Percentiles rank a stretch among this genome's conserved stretches.
phyloP scores from a whole-genome alignment of 2,329 filamentous ascomycete species.

The Pseudogymnoascus sp. region DNA sequence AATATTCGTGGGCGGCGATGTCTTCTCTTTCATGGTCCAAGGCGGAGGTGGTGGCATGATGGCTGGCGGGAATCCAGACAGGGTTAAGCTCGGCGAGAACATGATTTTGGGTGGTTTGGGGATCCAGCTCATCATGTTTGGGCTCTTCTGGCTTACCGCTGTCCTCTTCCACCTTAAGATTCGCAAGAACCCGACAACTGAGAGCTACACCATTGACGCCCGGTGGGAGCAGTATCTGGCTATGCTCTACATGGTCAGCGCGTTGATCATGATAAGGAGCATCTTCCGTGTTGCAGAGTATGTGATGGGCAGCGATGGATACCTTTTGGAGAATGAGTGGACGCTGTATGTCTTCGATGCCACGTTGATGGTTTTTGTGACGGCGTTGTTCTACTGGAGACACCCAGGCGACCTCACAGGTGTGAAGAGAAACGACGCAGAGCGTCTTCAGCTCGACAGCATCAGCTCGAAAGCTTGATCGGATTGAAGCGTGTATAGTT shows the following conservation, averaged over 20 bases:
- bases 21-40: constrained; percentile 45
- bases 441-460: neutral
- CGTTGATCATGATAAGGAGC: constrained; percentile 38
- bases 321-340: constrained; percentile 34
- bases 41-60: constrained; percentile 35
- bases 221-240: constrained; percentile 31
- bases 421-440: neutral
- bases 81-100: constrained; percentile 35
- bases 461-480: neutral
- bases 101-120: constrained; percentile 49
- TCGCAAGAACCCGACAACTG: constrained; percentile 13
- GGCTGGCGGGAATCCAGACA: constrained; percentile 22
- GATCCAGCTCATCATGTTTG: constrained; percentile 49
- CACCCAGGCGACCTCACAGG: constrained; percentile 23
- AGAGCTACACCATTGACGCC: constrained; percentile 7
- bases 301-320: constrained; percentile 34
- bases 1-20: constrained; percentile 46
- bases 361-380: constrained; percentile 33
- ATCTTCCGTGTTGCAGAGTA: constrained; percentile 43
- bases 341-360: constrained; percentile 38
- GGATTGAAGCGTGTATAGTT: neutral
- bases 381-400: constrained; percentile 28
- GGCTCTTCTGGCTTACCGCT: constrained; percentile 43
- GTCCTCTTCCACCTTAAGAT: constrained; percentile 20
- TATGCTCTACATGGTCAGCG: constrained; percentile 34